These are phyloP conservation scores for Malassezia restricta DNA, from an alignment of 1,284 basidiomycete genomes.

Conservation along the genomic window DNA sequence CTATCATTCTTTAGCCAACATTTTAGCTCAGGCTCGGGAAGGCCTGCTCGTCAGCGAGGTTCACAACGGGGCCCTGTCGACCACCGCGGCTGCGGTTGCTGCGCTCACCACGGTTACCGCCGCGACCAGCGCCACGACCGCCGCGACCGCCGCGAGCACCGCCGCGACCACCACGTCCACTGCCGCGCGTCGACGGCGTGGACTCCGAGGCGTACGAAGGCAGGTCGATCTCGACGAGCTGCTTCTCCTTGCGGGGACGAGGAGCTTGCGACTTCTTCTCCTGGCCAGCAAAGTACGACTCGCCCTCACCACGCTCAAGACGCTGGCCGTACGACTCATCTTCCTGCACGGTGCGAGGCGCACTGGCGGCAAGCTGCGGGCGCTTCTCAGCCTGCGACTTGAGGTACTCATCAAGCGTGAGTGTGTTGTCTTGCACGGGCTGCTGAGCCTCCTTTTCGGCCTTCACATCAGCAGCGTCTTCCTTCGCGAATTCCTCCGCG, in stretches of 20 bases:
- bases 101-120: conserved; percentile 26
- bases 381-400: conserved; percentile 55
- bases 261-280: conserved; percentile 25
- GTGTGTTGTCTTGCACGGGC: conserved; percentile 87
- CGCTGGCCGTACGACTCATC: conserved; percentile 32
- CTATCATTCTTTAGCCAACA: no score
- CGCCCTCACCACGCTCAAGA: conserved; percentile 31
- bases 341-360: conserved; percentile 25
- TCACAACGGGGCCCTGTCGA: conserved; percentile 54
- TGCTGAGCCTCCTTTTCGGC: conserved; percentile 19
- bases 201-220: conserved; percentile 32
- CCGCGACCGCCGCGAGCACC: conserved; percentile 27
- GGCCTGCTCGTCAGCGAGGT: conserved; percentile 47
- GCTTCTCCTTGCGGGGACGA: conserved; percentile 32
- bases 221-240: conserved; percentile 35
- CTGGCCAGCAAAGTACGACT: conserved; percentile 35
- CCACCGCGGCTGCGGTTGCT: conserved; percentile 49
- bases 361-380: conserved; percentile 30
- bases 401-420: conserved; percentile 67
- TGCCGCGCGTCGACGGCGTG: not conserved
- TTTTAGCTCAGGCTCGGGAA: conserved; percentile 26
- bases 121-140: conserved; percentile 25
- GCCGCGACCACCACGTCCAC: conserved; percentile 16
- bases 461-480: conserved; percentile 48
- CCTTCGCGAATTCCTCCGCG: conserved; percentile 42